phyloP scores from a whole-genome alignment of 345 rosid genomes.

The Brassica cretica region DNA sequence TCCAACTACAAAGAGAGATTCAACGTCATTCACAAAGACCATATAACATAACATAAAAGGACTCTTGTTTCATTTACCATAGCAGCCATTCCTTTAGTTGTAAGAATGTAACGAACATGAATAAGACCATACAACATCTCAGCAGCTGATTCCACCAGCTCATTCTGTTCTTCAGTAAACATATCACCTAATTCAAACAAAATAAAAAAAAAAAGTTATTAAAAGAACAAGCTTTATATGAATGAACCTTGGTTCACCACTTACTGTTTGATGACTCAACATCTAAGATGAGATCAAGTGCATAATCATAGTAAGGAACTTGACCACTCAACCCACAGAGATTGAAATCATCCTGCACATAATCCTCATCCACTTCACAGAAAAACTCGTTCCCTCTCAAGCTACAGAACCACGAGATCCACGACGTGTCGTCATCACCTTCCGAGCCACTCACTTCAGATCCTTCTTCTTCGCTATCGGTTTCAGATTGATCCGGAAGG shows the following conservation, averaged over 20 bases:
- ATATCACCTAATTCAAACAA: conserved; percentile 61
- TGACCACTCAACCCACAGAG: conserved; percentile 97
- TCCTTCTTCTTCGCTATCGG: conserved; percentile 62
- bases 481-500: conserved; percentile 60
- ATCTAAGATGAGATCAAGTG: conserved; percentile 89
- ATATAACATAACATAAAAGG: neutral
- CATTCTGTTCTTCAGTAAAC: conserved; percentile 96
- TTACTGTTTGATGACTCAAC: conserved; percentile 93
- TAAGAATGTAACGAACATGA: conserved; percentile 84
- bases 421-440: conserved; percentile 68
- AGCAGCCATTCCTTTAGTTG: conserved; percentile 93
- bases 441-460: conserved; percentile 94
- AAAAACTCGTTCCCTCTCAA: conserved; percentile 94
- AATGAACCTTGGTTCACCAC: neutral
- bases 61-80: conserved; percentile 58
- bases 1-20: conserved; percentile 57
- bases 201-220: neutral
- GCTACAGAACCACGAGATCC: conserved; percentile 99
- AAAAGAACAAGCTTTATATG: neutral
- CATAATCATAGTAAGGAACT: conserved; percentile 85
- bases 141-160: conserved; percentile 94
- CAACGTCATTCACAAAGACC: conserved; percentile 13
- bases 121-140: conserved; percentile 97
- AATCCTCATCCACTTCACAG: conserved; percentile 97
- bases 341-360: conserved; percentile 94